phyloP scores from a whole-genome alignment of 805 yeast genomes.

The Phaffomyces antillensis region DNA sequence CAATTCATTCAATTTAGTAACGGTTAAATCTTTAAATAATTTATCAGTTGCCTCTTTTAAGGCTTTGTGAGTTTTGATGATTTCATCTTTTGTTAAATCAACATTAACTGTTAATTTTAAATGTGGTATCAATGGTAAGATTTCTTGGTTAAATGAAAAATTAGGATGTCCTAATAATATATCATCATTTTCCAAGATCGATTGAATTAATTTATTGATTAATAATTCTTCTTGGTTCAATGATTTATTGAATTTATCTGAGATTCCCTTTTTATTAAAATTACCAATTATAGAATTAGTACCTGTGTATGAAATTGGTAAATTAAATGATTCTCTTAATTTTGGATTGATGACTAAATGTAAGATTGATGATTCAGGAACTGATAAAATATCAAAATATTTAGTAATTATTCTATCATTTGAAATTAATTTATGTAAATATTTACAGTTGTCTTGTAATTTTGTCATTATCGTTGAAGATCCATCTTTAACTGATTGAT shows the following conservation, averaged over 20 bases:
- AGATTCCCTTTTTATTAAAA: slow-evolving; percentile 25
- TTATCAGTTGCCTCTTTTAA: slow-evolving; percentile 26
- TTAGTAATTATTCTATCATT: slow-evolving; percentile 30
- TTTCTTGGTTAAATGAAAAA: slow-evolving; percentile 63
- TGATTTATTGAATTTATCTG: slow-evolving; percentile 27
- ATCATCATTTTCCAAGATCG: slow-evolving; percentile 37
- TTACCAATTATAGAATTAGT: slow-evolving; percentile 19
- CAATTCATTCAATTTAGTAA: slow-evolving; percentile 1
- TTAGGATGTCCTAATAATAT: slow-evolving; percentile 62
- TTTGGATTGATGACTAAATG: slow-evolving; percentile 53
- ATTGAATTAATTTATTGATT: slow-evolving; percentile 61
- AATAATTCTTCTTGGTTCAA: slow-evolving; percentile 46
- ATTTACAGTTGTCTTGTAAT: slow-evolving; percentile 34
- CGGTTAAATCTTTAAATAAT: slow-evolving; percentile 11
- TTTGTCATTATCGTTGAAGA: slow-evolving; percentile 27
- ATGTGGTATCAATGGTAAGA: slow-evolving; percentile 60
- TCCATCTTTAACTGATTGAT: slow-evolving; percentile 28
- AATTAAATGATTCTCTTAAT: slow-evolving; percentile 34
- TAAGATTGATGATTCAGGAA: slow-evolving; percentile 55
- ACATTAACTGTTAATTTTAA: slow-evolving; percentile 45
- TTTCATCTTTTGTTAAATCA: slow-evolving; percentile 38
- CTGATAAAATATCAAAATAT: slow-evolving; percentile 47
- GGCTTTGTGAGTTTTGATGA: slow-evolving; percentile 34
- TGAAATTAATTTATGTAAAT: slow-evolving; percentile 35
- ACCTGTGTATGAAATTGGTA: slow-evolving; percentile 35